Evolutionary conservation across 179 eudicot species (phyloP).

Genomic region (Patellifolia procumbens): DNA sequence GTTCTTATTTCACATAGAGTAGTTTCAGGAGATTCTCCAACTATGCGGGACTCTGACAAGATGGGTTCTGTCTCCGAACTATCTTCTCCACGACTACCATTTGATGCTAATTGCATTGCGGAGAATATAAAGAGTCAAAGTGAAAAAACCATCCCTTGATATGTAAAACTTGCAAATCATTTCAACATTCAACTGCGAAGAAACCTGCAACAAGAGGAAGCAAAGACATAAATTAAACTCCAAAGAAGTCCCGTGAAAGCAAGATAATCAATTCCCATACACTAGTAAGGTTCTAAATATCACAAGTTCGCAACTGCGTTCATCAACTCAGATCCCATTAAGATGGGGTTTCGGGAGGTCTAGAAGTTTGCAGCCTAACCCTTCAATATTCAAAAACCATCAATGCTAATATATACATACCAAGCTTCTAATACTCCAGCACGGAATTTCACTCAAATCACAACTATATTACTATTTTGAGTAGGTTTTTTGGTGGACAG

Average conservation of each 20-base stretch:
- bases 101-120: constrained; percentile 70
- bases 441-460: not conserved
- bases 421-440: not conserved
- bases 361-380: not conserved
- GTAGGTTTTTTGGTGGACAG: too few species aligned
- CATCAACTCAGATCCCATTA: not conserved
- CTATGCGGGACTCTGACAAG: constrained; percentile 47
- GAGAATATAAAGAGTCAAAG: constrained; percentile 34
- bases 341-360: not conserved
- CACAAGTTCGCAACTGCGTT: not conserved
- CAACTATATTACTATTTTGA: too few species aligned
- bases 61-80: constrained; percentile 88
- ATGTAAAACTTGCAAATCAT: constrained; percentile 41
- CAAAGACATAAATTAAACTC: not conserved
- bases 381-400: not conserved
- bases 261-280: not conserved
- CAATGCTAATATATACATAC: too few species aligned
- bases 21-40: constrained; percentile 47
- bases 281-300: not conserved
- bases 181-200: constrained; percentile 39
- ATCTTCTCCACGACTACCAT: constrained; percentile 56
- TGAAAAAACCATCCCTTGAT: constrained; percentile 38
- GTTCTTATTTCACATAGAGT: constrained; percentile 71
- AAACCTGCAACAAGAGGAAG: constrained; percentile 41
- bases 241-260: not conserved